Conservation (phyloP, 345 rosid genomes). For the Leavenworthia alabamica region DNA sequence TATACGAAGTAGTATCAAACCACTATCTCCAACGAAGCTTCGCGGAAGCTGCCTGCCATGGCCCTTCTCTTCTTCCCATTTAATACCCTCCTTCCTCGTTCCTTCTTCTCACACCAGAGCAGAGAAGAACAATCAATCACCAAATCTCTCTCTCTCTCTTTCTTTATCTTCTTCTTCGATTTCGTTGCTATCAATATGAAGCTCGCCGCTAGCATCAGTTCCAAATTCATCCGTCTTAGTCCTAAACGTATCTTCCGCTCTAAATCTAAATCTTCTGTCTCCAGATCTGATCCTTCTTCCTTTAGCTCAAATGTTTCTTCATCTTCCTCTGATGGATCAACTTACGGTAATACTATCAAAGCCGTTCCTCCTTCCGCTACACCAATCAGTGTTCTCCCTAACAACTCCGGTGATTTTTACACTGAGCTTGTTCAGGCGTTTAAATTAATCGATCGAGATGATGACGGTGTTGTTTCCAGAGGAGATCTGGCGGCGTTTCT, state of each 20-base stretch:
- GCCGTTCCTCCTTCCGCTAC: conserved; percentile 28
- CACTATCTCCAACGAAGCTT: conserved; percentile 49
- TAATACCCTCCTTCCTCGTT: conserved; percentile 38
- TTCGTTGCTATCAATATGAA: conserved; percentile 28
- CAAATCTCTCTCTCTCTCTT: neutral
- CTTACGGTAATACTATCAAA: conserved; percentile 8
- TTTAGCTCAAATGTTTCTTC: conserved; percentile 45
- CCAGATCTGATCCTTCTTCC: conserved; percentile 59
- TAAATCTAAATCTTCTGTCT: conserved; percentile 35
- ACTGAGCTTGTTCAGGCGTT: conserved; percentile 45
- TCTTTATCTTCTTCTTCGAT: neutral
- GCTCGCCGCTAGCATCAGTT: conserved; percentile 31
- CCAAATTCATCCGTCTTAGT: conserved; percentile 39
- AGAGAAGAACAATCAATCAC: neutral
- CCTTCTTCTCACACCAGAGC: conserved; percentile 26
- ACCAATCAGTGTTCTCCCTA: conserved; percentile 65
- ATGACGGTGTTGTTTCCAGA: conserved; percentile 51
- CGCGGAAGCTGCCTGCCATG: conserved; percentile 84
- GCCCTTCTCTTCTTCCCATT: conserved; percentile 37
- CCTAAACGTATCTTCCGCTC: conserved; percentile 60
- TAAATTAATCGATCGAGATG: conserved; percentile 46
- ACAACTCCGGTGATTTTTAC: conserved; percentile 29
- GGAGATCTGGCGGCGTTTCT: conserved; percentile 59
- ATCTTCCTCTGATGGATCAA: conserved; percentile 37
- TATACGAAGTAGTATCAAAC: conserved; percentile 15